Base-by-base conservation (phyloP, 352 stramenopile genomes). In the Phytopythium vexans region DNA sequence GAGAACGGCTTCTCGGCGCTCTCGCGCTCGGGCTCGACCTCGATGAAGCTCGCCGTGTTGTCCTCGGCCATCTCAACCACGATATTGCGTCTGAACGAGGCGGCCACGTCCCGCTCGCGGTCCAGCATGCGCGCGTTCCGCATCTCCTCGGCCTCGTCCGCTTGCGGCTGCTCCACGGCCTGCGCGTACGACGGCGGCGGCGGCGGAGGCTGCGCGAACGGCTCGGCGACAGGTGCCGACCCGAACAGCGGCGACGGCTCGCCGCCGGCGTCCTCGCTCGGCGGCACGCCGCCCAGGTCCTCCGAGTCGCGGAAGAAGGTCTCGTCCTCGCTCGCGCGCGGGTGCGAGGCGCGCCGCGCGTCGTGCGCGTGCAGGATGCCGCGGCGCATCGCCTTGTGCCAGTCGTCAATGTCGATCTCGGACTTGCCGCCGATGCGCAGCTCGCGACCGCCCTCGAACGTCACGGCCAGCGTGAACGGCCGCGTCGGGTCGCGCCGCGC, bases 391-490 rank as follows among this genome's bases (percentile, higher is more conserved):
- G 74, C 76, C 51, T 84, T 82, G 54, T 87, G 77, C 81, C 81
- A 92, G 31, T 86, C 77, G 39, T 79, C 68, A 56, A 88, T 78
- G 41, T 88, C 78, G n/a, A 69, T 61, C 49, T 89, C 78, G 27
- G 66, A 82, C 38, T 80, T 76, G 10, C 69, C 76, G 35, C 73
- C 74, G 8, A 89, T 70, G n/a, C 77, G 65, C 68, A 92, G 68
- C 52, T 92, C 76, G 10, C 77, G 62, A 8, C 76, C 81, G 43
- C 67, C 77, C 53, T 89, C 76, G 40, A 92, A 72, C 41, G 74
- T 82, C 16, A 89, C 68, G 0, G 67, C 72, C 16, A 89, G 56
- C 14, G 81, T 89, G 45, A 85, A 85, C 0, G 77, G 64, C 37
- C 68, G 62, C n/a, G 68, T 80, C n/a, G 69, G 56, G 45, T 89